Conservation (phyloP, 1,284 basidiomycete genomes). For the Phellopilus nigrolimitatus region DNA sequence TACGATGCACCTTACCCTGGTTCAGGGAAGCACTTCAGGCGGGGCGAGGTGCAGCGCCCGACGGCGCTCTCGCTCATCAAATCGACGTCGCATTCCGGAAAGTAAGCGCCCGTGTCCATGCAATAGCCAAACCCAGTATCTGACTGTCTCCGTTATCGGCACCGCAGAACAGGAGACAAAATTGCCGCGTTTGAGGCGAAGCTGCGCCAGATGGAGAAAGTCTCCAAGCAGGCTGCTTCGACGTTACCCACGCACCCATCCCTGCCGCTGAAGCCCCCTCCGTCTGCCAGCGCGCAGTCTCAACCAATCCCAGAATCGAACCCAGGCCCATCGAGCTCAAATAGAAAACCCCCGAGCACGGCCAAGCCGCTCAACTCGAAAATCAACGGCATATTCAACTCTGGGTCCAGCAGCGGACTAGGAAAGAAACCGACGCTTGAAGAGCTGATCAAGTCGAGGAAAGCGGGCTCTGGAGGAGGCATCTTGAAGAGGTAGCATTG, state of each 20-base stretch:
- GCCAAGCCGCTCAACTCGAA: not conserved
- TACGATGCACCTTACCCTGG: slow-evolving; percentile 31
- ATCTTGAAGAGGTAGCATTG: slow-evolving; percentile 8
- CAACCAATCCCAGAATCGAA: slow-evolving; percentile 6
- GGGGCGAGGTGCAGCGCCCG: slow-evolving; percentile 60
- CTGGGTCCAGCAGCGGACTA: slow-evolving; percentile 10
- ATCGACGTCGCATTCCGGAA: slow-evolving; percentile 50
- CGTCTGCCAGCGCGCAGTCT: slow-evolving; percentile 7
- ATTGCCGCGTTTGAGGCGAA: slow-evolving; percentile 97
- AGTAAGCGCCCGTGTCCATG: slow-evolving; percentile 6
- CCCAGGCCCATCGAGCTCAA: not conserved
- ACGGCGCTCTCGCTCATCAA: slow-evolving; percentile 89
- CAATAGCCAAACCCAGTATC: not conserved
- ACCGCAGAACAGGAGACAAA: slow-evolving; percentile 72
- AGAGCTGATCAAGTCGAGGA: slow-evolving; percentile 20
- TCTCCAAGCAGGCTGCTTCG: slow-evolving; percentile 25
- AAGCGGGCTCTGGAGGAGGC: not conserved
- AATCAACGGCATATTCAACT: slow-evolving; percentile 4
- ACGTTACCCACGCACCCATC: slow-evolving; percentile 40
- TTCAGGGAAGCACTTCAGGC: slow-evolving; percentile 18
- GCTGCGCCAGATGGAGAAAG: slow-evolving; percentile 68
- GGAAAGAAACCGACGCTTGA: slow-evolving; percentile 21
- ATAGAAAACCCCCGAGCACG: not conserved
- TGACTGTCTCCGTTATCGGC: not conserved
- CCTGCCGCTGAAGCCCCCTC: slow-evolving; percentile 45